Base-by-base conservation (phyloP, 345 rosid genomes). In the Populus pruinosa region DNA sequence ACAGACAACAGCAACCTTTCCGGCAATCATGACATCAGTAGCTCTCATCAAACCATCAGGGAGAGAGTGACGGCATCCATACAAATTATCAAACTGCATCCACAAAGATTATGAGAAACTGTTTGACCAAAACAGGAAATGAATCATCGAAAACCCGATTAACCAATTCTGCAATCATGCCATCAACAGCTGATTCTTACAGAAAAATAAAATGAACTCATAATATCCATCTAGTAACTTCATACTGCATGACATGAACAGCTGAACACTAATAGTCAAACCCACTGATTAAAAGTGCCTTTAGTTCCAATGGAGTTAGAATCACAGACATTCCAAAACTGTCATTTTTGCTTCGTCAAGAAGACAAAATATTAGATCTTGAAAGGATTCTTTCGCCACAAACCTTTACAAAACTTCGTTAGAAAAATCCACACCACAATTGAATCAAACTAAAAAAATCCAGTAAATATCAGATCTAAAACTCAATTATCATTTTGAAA, bases 21-120 rank as follows among this genome's bases (percentile, higher is more conserved):
- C 96, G 4, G 97, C 97, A 72, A 94, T 94, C 98, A 94, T 94
- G 29, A 94, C 97, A 83, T 94, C 97, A 17, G 98, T 94, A 3
- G 98, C 98, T 75, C 98, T 94, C 98, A 92, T 94, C 90, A 94
- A 86, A 78, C 98, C 97, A 73, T 94, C 98, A 18, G 98, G 97
- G 56, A 94, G 98, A 47, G 98, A 92, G 94, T 94, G 98, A 67
- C 98, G 97, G 88, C 97, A 92, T 14, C 97, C 98, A 56, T 92
- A 94, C 90, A 94, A 89, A 85, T 92, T 94, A 71, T 92, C 97
- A 6, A 94, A 94, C 98, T 94, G 91, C 39, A 70, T 25, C 1
- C 35, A 69, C 16, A 82, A 6, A 50, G 39, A 67, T 29, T 0
- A 69, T 23, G n/a, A 74, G 14, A n/a, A 77, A 27, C 41, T 14